Conservation (phyloP, 129 eudicot genomes). For the Flaveria ramosissima region DNA sequence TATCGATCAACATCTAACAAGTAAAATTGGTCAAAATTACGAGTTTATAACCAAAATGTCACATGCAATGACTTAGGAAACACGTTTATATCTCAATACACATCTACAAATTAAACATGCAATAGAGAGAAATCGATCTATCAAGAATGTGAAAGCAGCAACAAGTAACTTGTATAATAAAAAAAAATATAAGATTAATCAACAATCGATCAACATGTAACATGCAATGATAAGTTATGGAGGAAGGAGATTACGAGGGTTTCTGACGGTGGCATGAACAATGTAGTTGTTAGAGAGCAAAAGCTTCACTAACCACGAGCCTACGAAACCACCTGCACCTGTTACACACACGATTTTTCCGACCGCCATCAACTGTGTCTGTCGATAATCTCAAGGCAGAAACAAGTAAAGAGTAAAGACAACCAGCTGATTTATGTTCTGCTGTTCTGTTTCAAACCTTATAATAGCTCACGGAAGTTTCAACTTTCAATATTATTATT, state of each 20-base stretch:
- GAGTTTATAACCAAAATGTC: background rate
- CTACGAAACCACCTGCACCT: conserved; percentile 81
- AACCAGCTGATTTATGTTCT: no score
- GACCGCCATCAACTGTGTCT: conserved; percentile 31
- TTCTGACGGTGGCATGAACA: conserved; percentile 78
- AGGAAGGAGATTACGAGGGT: conserved; percentile 50
- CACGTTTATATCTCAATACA: background rate
- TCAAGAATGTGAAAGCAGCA: background rate
- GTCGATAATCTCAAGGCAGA: background rate
- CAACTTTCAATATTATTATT: no score
- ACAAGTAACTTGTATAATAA: background rate
- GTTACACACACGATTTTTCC: conserved; percentile 65
- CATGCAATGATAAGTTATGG: no score
- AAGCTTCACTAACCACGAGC: conserved; percentile 69
- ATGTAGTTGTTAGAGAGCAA: conserved; percentile 52
- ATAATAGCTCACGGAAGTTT: no score
- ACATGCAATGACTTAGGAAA: background rate
- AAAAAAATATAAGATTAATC: no score
- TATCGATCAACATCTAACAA: no score
- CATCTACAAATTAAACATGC: background rate
- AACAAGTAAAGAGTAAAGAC: no score
- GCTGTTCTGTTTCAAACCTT: no score
- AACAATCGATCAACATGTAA: no score
- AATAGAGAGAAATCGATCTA: background rate
- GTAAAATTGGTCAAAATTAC: background rate